Evolutionary conservation across 345 rosid species (phyloP).

Genomic region (Ricinus communis): DNA sequence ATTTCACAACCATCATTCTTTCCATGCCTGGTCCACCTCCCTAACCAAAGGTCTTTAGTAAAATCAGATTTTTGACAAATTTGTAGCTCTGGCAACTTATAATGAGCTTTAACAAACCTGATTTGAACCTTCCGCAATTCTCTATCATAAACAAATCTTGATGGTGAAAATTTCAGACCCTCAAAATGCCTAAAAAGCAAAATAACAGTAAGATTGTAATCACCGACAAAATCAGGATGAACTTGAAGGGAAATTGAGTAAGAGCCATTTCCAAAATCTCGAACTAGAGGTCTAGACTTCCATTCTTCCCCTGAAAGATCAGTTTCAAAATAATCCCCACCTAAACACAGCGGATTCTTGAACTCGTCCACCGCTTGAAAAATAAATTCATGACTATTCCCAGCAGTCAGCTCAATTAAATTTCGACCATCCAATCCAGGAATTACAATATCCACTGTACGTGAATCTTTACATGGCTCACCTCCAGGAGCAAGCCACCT

Average conservation of each 20-base stretch:
- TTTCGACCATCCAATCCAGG: slow-evolving; percentile 55
- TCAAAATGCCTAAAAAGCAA: slow-evolving; percentile 73
- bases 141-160: slow-evolving; percentile 55
- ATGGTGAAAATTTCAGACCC: slow-evolving; percentile 70
- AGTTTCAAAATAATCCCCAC: slow-evolving; percentile 88
- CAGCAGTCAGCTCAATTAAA: slow-evolving; percentile 54
- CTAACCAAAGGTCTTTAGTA: slow-evolving; percentile 64
- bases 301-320: slow-evolving; percentile 86
- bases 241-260: slow-evolving; percentile 74
- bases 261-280: slow-evolving; percentile 76
- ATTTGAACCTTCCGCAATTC: slow-evolving; percentile 48
- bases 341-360: slow-evolving; percentile 50
- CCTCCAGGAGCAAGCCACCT: slow-evolving; percentile 74
- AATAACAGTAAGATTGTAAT: slow-evolving; percentile 63
- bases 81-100: slow-evolving; percentile 47
- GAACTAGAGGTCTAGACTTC: slow-evolving; percentile 81
- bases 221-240: slow-evolving; percentile 85
- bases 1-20: slow-evolving; percentile 61
- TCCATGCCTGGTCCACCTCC: slow-evolving; percentile 91
- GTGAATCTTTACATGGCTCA: slow-evolving; percentile 57
- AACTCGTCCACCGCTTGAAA: slow-evolving; percentile 67
- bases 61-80: slow-evolving; percentile 65
- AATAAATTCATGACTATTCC: slow-evolving; percentile 57
- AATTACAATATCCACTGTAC: slow-evolving; percentile 54
- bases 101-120: slow-evolving; percentile 40